Conservation (phyloP, 2,329 filamentous ascomycete species). For the Diplocarpon mali region DNA sequence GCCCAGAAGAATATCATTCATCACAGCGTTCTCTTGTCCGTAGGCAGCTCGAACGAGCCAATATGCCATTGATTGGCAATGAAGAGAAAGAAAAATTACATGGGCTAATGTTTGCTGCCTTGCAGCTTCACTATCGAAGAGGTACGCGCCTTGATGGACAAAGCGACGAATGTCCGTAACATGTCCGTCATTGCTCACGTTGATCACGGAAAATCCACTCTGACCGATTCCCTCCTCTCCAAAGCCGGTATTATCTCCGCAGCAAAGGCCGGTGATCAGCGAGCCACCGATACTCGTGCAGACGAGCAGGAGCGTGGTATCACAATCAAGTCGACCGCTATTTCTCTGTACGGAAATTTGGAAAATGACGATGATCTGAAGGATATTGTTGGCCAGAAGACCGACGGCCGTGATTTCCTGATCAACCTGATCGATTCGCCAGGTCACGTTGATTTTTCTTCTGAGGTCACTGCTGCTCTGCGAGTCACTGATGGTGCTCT, state of each 20-base stretch:
- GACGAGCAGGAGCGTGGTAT: conserved; percentile 99
- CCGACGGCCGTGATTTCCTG: conserved; percentile 91
- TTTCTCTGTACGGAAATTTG: conserved; percentile 89
- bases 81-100: conserved; percentile 10
- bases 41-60: conserved; percentile 2
- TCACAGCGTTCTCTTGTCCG: not conserved
- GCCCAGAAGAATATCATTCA: not conserved
- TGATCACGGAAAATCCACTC: conserved; percentile 99
- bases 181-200: conserved; percentile 99
- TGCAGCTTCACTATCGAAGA: conserved; percentile 96
- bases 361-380: conserved; percentile 76
- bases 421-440: conserved; percentile 99
- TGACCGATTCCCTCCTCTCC: conserved; percentile 98
- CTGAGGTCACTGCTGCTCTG: conserved; percentile 96
- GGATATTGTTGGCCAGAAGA: conserved; percentile 83
- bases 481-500: conserved; percentile 99
- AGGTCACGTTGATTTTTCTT: conserved; percentile 99
- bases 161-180: conserved; percentile 71
- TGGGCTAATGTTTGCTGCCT: conserved; percentile 38
- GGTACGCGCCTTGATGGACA: conserved; percentile 71
- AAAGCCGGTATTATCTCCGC: conserved; percentile 99
- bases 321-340: conserved; percentile 99
- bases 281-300: conserved; percentile 92
- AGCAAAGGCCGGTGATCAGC: conserved; percentile 89
- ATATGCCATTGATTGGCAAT: conserved; percentile 11